Evolutionary conservation across 2,329 filamentous ascomycete genomes (phyloP).

Genomic region (Cordyceps cateniannulata): DNA sequence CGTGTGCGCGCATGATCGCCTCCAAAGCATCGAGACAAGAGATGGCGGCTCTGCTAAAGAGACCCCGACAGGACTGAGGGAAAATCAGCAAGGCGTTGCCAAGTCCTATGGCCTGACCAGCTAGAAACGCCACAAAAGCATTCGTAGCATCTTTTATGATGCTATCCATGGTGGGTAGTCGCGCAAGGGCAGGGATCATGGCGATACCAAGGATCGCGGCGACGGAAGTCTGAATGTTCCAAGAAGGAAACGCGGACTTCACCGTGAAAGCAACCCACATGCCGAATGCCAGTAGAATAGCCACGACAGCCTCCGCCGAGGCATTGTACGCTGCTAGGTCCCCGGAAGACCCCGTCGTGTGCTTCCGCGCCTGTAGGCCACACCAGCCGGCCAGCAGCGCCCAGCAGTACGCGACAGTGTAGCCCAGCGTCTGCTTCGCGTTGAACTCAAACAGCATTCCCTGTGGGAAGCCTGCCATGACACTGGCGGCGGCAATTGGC

Average conservation of each 20-base stretch:
- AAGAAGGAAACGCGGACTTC: conserved; percentile 7
- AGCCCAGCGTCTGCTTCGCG: background rate
- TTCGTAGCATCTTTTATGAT: background rate
- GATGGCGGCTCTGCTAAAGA: conserved; percentile 1
- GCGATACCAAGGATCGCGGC: conserved; percentile 1
- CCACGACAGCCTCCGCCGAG: conserved; percentile 8
- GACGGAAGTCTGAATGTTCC: background rate
- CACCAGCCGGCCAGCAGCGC: conserved; percentile 11
- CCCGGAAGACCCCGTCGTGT: background rate
- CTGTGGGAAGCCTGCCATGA: conserved; percentile 4
- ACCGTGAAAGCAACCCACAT: conserved; percentile 10
- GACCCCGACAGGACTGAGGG: conserved; percentile 7
- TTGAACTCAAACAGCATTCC: conserved; percentile 9
- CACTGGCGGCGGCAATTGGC: conserved; percentile 5
- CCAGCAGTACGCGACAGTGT: conserved; percentile 9
- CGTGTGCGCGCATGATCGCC: background rate
- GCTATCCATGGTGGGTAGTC: background rate
- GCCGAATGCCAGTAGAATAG: background rate
- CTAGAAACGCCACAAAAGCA: background rate
- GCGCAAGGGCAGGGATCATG: background rate
- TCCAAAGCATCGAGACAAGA: background rate
- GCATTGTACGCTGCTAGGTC: conserved; percentile 1
- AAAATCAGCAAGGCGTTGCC: conserved; percentile 2
- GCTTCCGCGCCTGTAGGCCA: conserved; percentile 3
- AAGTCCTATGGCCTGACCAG: background rate